Evolutionary conservation across 352 stramenopile genomes (phyloP), one percentile per base, ranked within the genome.

Genomic region (Pythium periplocum): DNA sequence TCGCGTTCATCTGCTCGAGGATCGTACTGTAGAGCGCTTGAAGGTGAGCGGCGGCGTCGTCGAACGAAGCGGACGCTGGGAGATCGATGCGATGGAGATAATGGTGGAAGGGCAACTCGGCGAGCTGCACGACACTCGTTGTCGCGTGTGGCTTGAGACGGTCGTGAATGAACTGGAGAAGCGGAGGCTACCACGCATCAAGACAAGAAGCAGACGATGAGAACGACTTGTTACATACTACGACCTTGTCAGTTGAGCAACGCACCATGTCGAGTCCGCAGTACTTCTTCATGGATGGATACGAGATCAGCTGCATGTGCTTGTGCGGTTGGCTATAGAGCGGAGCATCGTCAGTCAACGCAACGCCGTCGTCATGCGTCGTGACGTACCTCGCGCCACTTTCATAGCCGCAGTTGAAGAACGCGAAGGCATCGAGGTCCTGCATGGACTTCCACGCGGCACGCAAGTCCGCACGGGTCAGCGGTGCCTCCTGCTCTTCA

Each of bases 261-360:
- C 44, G 6, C 61, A 86, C 79, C 77, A 86, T 86, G 35, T 82
- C 66, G 6, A 76, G 61, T 3, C 68, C 69, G 4, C 73, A 87
- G 56, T 84, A 84, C 31, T 42, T 53, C 64, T 81, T 75, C 48
- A 90, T 73, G 32, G 78, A 90, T 45, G 74, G 62, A 62, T 87
- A 90, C 56, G 83, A 88, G 54, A 90, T 93, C 46, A 90, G 75
- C 61, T 93, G 83, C 79, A 93, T 90, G 70, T 93, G 83, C 53
- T 93, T 93, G 65, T 90, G 79, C n/a, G 83, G 80, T 61, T 93
- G 83, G 51, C 80, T 92, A 53, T 4, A 26, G 30, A 51, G 9
- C 11, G 1, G 4, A n/a, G 9, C 7, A 48, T 45, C 5, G 33
- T 56, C 32, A 32, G 31, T 31, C 34, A 32, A 38, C n/a, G 12